Conservation (phyloP, 495 filamentous ascomycete genomes). For the Letharia lupina region DNA sequence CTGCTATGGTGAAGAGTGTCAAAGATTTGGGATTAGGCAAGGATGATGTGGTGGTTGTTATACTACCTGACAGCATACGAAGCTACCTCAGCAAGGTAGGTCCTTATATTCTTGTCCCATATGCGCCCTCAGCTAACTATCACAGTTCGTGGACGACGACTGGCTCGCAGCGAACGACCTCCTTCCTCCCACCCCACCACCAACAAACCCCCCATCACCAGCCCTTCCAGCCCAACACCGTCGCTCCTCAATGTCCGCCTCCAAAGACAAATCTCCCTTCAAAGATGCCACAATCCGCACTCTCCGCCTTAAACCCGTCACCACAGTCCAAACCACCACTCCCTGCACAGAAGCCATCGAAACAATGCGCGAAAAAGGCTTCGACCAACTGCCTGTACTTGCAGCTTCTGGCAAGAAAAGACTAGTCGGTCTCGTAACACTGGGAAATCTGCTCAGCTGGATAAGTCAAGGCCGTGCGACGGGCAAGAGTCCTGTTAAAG, state of each 20-base stretch:
- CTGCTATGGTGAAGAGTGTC: slow-evolving; percentile 69
- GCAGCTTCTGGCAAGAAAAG: slow-evolving; percentile 52
- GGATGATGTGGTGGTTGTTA: slow-evolving; percentile 77
- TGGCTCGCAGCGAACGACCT: slow-evolving; percentile 96
- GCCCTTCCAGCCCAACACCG: slow-evolving; percentile 18
- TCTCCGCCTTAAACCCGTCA: slow-evolving; percentile 84
- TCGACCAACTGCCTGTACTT: slow-evolving; percentile 91
- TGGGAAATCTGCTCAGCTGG: slow-evolving; percentile 88
- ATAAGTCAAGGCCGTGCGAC: slow-evolving; percentile 73
- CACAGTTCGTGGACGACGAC: slow-evolving; percentile 89
- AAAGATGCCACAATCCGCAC: slow-evolving; percentile 64
- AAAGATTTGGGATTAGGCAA: slow-evolving; percentile 66
- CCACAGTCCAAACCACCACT: slow-evolving; percentile 61
- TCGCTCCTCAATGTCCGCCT: slow-evolving; percentile 19
- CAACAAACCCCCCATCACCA: slow-evolving; percentile 41
- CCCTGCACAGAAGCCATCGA: slow-evolving; percentile 80
- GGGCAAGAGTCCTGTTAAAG: slow-evolving; percentile 58
- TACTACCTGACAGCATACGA: slow-evolving; percentile 90
- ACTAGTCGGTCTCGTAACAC: slow-evolving; percentile 83
- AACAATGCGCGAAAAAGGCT: slow-evolving; percentile 92
- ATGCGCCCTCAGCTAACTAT: background rate
- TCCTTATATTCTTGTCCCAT: background rate
- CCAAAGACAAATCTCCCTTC: slow-evolving; percentile 49
- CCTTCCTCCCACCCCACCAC: slow-evolving; percentile 50
- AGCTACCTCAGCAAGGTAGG: slow-evolving; percentile 89